These are phyloP conservation scores for Mitragyna speciosa DNA, from an alignment of 257 asterid species.

Conservation along the genomic window DNA sequence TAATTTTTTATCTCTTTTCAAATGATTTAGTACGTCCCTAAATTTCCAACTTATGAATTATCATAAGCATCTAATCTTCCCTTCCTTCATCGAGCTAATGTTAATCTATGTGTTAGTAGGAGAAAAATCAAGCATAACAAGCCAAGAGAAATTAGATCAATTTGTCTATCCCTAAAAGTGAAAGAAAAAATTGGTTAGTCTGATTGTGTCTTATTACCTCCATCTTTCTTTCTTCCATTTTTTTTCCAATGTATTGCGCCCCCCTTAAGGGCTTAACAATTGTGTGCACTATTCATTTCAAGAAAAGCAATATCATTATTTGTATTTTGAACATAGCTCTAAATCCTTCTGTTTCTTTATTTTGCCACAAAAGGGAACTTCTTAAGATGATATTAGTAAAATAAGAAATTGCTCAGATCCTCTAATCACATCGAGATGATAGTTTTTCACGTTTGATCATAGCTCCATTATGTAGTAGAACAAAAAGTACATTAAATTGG, in stretches of 20 bases:
- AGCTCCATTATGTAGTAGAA: background rate
- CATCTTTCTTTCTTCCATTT: background rate
- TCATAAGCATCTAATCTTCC: background rate
- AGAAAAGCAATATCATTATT: background rate
- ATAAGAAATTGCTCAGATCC: no score
- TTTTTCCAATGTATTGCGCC: no score
- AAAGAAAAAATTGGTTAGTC: no score
- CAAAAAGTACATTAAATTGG: background rate
- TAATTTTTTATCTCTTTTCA: background rate
- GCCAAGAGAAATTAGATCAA: background rate
- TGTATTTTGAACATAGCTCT: no score
- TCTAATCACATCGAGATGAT: no score
- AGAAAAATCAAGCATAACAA: no score
- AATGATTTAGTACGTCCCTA: background rate
- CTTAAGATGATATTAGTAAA: no score
- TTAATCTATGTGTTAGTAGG: no score
- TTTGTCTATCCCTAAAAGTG: no score
- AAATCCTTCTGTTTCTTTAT: no score
- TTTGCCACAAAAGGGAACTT: no score
- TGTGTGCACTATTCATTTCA: background rate
- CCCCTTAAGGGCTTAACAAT: background rate
- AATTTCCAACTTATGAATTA: background rate
- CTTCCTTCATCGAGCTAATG: background rate
- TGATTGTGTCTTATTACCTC: background rate
- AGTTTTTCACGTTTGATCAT: no score